These are phyloP conservation scores for Microbotryum saponariae DNA, from an alignment of 1,284 basidiomycete species.

Conservation along the genomic window DNA sequence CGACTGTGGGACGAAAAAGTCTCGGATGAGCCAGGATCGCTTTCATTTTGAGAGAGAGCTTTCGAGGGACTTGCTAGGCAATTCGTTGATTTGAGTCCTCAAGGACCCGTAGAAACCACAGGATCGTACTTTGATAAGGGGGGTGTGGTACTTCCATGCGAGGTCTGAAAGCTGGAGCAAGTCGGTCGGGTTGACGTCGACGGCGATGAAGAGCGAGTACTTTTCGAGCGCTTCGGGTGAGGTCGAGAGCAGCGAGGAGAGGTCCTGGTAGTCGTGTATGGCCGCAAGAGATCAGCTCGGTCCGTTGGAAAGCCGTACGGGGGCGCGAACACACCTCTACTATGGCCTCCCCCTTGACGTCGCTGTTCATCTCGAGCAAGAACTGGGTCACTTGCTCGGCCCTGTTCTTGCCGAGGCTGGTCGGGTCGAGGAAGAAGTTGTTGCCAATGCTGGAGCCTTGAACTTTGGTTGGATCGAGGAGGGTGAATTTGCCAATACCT, in stretches of 20 bases:
- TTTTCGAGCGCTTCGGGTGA: slow-evolving; percentile 46
- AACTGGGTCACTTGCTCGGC: slow-evolving; percentile 71
- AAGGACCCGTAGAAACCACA: slow-evolving; percentile 85
- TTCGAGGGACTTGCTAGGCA: slow-evolving; percentile 56
- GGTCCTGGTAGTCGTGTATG: slow-evolving; percentile 1
- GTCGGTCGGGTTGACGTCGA: slow-evolving; percentile 52
- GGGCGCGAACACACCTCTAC: slow-evolving; percentile 43
- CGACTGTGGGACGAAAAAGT: slow-evolving; percentile 49
- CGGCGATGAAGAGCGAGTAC: slow-evolving; percentile 75
- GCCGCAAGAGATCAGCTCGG: background rate
- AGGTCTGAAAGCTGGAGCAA: slow-evolving; percentile 50
- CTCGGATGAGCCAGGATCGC: background rate
- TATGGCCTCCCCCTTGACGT: slow-evolving; percentile 66
- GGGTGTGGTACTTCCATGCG: slow-evolving; percentile 47
- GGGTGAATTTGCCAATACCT: slow-evolving; percentile 80
- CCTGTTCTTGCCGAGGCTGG: slow-evolving; percentile 68
- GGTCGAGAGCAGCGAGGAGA: slow-evolving; percentile 18
- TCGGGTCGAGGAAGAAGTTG: slow-evolving; percentile 85
- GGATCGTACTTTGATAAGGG: slow-evolving; percentile 67
- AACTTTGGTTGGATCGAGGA: slow-evolving; percentile 62
- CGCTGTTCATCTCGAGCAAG: slow-evolving; percentile 78
- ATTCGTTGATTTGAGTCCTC: slow-evolving; percentile 75
- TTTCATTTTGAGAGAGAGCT: background rate
- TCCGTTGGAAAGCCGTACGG: too few relatives aligned
- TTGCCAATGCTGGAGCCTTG: slow-evolving; percentile 75